Base-by-base conservation (phyloP, 495 filamentous ascomycete species). In the Annulohypoxylon maeteangense region DNA sequence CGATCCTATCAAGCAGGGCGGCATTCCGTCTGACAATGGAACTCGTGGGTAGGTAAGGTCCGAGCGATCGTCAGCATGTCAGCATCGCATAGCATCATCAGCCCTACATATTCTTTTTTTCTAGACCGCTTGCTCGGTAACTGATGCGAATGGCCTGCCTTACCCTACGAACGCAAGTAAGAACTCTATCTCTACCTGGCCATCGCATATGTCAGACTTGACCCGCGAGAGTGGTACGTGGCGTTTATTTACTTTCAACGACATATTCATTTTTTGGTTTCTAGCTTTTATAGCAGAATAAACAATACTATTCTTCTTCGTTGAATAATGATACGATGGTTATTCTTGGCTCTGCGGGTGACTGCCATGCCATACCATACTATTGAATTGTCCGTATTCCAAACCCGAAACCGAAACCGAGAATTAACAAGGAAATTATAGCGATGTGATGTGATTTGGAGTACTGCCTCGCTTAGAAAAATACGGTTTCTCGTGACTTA, bases 61-160 rank as follows among this genome's bases (percentile, higher is more conserved):
- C 47, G 47, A 29, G 12, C 47, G 47, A 51, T 51, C 47, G 57
- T 67, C 56, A 51, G 32, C 65, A 61, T 47, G 65, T 67, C 65
- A 51, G 47, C 47, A 51, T 51, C 25, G 45, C 45, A 48, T 25
- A 71, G 68, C 58, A 67, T 57, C 58, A 22, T 59, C 51, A 71
- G 68, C 68, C 63, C 68, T 67, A 62, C 45, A 20, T 4, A 50
- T 10, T 12, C 8, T 23, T 40, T 40, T 47, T 8, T 18, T 12
- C 12, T 48, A 25, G 12, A 18, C 47, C 23, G 22, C 47, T 29
- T 7, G 47, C 23, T 51, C 47, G 47, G 22, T n/a, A 51, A 20
- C 22, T 51, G 10, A 38, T 55, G 18, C 31, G 6, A 20, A 55
- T 55, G 31, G 14, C n/a, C 16, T 34, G 4, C 29, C 29, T 16